Evolutionary conservation across 345 rosid genomes (phyloP), one percentile per base, ranked within the genome.

Genomic region (Dipteronia sinensis): DNA sequence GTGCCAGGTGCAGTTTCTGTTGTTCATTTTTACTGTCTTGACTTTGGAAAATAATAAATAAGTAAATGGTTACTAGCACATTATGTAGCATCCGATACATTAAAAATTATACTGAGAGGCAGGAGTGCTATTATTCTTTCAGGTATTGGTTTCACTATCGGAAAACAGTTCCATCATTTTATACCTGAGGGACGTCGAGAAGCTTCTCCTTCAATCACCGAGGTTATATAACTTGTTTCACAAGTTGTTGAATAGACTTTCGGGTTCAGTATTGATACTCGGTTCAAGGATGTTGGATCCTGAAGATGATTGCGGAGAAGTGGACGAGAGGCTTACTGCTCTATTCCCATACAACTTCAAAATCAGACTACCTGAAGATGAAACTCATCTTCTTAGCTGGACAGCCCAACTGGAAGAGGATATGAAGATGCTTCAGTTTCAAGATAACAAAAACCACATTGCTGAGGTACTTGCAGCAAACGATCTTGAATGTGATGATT

Each of bases 401-500:
- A 94, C 85, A 82, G 83, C 86, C 27, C 88, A 89, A 51, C 78
- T 97, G 82, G 98, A 94, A 85, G 92, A 94, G 79, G 99, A 94
- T 81, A 91, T 88, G 92, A 97, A 93, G 83, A 76, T 59, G 84
- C 87, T 93, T 49, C 95, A 91, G 80, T 83, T 87, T 83, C 93
- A 84, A 86, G 99, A 96, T 80, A 96, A 91, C 88, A 94, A 87
- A 79, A 94, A 94, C 82, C 97, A 92, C 87, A 94, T 93, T 23
- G 90, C 95, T 0, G 96, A 94, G 83, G 98, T 94, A 53, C 98
- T 97, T 53, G 93, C 98, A 2, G 92, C 95, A 65, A 97, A 97
- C 80, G 98, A 93, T 76, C 87, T 97, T 49, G 93, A 93, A 63
- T 97, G 99, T 22, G 94, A 92, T 76, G 99, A 91, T 84, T 83